Evolutionary conservation across 805 yeast species (phyloP), one percentile per base, ranked within the genome.

Genomic region (Yamadazyma kitorensis): DNA sequence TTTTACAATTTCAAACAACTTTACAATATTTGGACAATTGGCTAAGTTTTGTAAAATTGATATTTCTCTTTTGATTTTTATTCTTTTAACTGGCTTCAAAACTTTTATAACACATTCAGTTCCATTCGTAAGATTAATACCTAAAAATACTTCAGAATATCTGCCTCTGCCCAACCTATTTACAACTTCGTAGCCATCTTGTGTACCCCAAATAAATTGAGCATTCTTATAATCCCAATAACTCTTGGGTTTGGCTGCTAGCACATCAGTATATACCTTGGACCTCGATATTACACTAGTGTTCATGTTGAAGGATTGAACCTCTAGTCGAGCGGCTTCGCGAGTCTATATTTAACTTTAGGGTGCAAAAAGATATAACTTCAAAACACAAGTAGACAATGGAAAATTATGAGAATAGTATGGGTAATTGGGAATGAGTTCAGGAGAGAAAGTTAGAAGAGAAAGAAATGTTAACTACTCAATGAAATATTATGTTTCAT

Each of bases 111-210:
- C 91, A 51, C 93, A 83, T 21, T 59, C 58, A 27, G 71, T 72
- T 34, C 76, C 79, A 43, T 75, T 76, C 35, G 75, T 68, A 32
- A 85, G 66, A 53, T 85, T 82, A 27, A 81, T 72, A 18, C 96
- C 96, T 55, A 80, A 83, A 56, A 89, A 89, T 19, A 89, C 97
- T 59, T 89, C 97, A n/a, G 94, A 82, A 61, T 88, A 89, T 64
- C 86, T 89, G 17, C 97, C 97, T 37, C 96, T 74, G 10, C 97
- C 97, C 13, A 89, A 82, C 60, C 88, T 86, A 43, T 74, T 72
- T 34, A 84, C 75, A 41, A 89, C 83, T 57, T 89, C 97, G 54
- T 82, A 83, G 51, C 77, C 57, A 31, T 55, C 55, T 37, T 63
- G 64, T 26, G 56, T 49, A 14, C 70, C 71, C 73, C 73, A 67